A percentile compares a stretch with the other conserved stretches of the same genome.
Conservation (phyloP, 225 moss, liverwort and hornwort species). For the Polytrichum formosum region DNA sequence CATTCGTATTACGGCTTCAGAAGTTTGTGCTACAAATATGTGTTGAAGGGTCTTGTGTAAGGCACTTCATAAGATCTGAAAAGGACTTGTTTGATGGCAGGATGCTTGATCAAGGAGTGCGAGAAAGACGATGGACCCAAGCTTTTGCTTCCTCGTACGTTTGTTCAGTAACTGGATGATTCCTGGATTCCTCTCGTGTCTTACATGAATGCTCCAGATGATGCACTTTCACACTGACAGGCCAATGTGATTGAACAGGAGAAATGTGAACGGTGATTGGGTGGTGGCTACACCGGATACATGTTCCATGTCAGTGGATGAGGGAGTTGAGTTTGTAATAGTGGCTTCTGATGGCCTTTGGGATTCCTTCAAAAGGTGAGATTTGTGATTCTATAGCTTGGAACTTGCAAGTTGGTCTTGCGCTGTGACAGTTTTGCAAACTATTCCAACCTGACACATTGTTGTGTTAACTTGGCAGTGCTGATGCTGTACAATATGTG, state of each 20-base stretch:
- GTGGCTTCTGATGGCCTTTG: constrained; percentile 91
- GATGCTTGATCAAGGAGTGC: constrained; percentile 73
- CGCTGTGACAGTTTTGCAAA: not conserved
- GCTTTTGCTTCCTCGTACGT: constrained; percentile 60
- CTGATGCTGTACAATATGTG: constrained; percentile 75
- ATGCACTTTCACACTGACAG: constrained; percentile 9
- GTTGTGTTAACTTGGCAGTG: constrained; percentile 41
- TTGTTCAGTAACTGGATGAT: not conserved
- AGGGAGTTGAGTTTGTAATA: constrained; percentile 73
- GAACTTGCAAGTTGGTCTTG: not conserved
- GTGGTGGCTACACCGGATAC: constrained; percentile 72
- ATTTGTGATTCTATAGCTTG: not conserved
- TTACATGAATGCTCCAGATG: not conserved
- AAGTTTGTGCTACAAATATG: too few species aligned
- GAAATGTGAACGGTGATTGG: constrained; percentile 68
- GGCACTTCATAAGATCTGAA: not conserved
- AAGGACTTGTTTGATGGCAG: constrained; percentile 29
- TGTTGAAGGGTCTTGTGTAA: not conserved
- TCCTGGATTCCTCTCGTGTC: constrained; percentile 5
- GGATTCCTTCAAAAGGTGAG: constrained; percentile 87
- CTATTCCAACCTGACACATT: too few species aligned
- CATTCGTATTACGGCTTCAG: too few species aligned
- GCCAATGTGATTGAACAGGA: constrained; percentile 36
- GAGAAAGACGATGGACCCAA: constrained; percentile 60
- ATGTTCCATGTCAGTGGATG: constrained; percentile 44